Evolutionary conservation across 148 eudicot genomes (phyloP), one percentile per base, ranked within the genome.

Genomic region (Cornus florida): DNA sequence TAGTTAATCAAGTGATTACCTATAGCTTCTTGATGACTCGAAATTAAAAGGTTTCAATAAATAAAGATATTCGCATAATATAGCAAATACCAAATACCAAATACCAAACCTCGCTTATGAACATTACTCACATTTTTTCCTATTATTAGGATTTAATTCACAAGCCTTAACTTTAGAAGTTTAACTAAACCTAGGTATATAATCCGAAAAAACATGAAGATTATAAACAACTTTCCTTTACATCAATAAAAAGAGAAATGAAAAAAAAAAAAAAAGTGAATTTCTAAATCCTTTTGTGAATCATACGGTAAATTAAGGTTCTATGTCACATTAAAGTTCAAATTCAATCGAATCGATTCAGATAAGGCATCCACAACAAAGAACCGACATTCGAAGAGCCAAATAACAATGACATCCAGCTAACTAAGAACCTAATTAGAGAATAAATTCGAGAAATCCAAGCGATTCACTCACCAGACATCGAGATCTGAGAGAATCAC

Each of bases 401-500:
- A 12, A 38, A 39, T 70, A 24, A 76, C 16, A 75, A 33, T 32
- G 28, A 10, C 8, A 31, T 35, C 24, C 35, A 59, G 28, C 68
- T 39, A n/a, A 62, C 10, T 23, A 39, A 41, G 5, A 23, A 22
- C 41, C 79, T 11, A 67, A 28, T 16, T 22, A 68, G 64, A 67
- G n/a, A 8, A 68, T 20, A 48, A 56, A 39, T 10, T 1, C 35
- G 70, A 22, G 14, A 73, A 76, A 48, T 33, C 62, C 12, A 11
- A 53, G 5, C 33, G 24, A 35, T 5, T 10, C 67, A 82, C 87
- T 78, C 67, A 84, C 87, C 82, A 31, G 80, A 73, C 72, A 7
- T 74, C 82, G 53, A 81, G 87, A 81, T 82, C 84, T 78, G 84
- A 78, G 69, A 81, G 79, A 59, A 22, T 33, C 43, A 67, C 0